Base-by-base conservation (phyloP, 2,329 filamentous ascomycete genomes). In the Alternaria conjuncta region DNA sequence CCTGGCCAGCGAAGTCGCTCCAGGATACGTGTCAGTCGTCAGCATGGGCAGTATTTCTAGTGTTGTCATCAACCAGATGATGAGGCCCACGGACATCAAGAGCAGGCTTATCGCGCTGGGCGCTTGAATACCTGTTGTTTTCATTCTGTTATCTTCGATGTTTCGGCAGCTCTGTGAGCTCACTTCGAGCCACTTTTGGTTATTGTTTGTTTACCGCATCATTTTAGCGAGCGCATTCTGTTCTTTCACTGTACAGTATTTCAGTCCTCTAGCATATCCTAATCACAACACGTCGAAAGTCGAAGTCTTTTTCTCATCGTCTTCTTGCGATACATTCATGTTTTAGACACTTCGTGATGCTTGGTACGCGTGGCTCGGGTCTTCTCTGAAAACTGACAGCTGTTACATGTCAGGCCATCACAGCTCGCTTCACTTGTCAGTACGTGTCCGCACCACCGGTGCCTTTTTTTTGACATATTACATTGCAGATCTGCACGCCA, bases 1-100 rank as follows among this genome's bases (percentile, higher is more conserved):
- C 8, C 72, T 85, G 66, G 80, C 81, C 9, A 70, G 65, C 6
- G 83, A 85, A 64, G 77, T 84, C 15, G 75, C 79, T 30, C 81
- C 82, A 0, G 79, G 78, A 1, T 84, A 84, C 67, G 77, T 85
- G 25, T 78, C 71, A 57, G 66, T 82, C 20, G 66, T 82, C 18
- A 72, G 69, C 36, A 79, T 79, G 63, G 80, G 80, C 49, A 65
- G 71, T 60, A 75, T 85, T 53, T 79, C 78, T 51, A 83, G 80
- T 28, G 80, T 85, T 5, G 81, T 84, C 18, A 74, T 85, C 36
- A 82, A 79, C 57, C 71, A 69, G 60, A 66, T 67, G 11, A 73
- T 77, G 71, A 75, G 78, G 49, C 76, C 76, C 2, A 45, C 69
- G 54, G 77, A 80, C 64, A 67, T 81, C 10, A 77, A 72, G 66